Evolutionary conservation across 352 stramenopile species (phyloP).

Genomic region (Pythium sukuiense): DNA sequence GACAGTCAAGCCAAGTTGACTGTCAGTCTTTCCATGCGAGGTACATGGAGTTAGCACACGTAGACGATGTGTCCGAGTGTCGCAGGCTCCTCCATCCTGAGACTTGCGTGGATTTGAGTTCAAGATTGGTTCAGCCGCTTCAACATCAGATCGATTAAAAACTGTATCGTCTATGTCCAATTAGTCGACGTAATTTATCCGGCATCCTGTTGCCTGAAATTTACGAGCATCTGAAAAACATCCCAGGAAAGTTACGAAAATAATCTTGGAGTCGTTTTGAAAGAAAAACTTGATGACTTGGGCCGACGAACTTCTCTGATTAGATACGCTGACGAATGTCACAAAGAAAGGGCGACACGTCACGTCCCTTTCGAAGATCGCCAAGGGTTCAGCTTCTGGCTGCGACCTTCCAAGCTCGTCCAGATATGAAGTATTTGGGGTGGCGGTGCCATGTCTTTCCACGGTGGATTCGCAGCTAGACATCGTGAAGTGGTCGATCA

Average conservation of each 20-base stretch:
- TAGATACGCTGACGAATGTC: not conserved
- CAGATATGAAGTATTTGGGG: too few relatives aligned
- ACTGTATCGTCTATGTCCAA: not conserved
- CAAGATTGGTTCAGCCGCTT: not conserved
- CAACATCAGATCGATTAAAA: not conserved
- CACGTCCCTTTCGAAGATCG: not conserved
- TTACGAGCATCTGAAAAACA: too few relatives aligned
- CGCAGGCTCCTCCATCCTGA: too few relatives aligned
- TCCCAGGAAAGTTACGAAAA: too few relatives aligned
- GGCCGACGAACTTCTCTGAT: constrained; percentile 13
- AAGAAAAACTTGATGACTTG: not conserved
- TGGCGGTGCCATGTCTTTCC: too few relatives aligned
- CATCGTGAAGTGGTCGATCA: too few relatives aligned
- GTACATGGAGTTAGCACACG: too few relatives aligned
- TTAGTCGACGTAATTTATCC: not conserved
- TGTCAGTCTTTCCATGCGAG: too few relatives aligned
- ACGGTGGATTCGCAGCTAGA: too few relatives aligned
- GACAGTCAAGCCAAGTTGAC: too few relatives aligned
- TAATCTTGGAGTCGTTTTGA: not conserved
- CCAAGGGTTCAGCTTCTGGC: not conserved
- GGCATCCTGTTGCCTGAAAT: not conserved
- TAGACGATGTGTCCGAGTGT: too few relatives aligned
- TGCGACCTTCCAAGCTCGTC: not conserved
- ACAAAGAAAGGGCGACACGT: not conserved
- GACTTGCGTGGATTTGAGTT: too few relatives aligned